These are phyloP conservation scores for Huiozyma sinensis DNA, from an alignment of 805 yeast species.

Conservation along the genomic window DNA sequence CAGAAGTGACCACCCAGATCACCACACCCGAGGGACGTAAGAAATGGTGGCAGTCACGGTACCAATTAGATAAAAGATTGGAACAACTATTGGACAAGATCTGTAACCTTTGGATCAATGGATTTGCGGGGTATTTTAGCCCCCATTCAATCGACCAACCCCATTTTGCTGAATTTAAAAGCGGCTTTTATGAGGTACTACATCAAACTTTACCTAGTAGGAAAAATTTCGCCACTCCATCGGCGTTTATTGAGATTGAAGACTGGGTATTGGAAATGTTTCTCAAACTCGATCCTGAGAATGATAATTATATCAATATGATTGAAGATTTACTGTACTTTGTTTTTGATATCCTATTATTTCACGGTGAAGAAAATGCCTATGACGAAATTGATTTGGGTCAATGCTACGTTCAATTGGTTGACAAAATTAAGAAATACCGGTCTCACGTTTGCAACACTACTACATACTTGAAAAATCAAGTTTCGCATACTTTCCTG, in stretches of 20 bases:
- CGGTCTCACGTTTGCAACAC: background rate
- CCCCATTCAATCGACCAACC: constrained; percentile 21
- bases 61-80: constrained; percentile 47
- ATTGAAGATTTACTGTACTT: constrained; percentile 57
- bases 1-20: constrained; percentile 41
- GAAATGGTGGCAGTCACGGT: constrained; percentile 71
- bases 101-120: constrained; percentile 67
- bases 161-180: constrained; percentile 27
- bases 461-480: background rate
- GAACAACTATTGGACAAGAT: constrained; percentile 42
- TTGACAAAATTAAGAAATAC: constrained; percentile 34
- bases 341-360: constrained; percentile 47
- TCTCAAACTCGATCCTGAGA: constrained; percentile 33
- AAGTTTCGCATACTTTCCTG: constrained; percentile 49
- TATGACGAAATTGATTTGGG: constrained; percentile 58
- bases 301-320: constrained; percentile 22
- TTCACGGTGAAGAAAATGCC: constrained; percentile 54
- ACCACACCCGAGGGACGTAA: constrained; percentile 48
- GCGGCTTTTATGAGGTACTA: constrained; percentile 31
- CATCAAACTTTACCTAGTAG: constrained; percentile 41
- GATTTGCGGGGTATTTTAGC: constrained; percentile 55
- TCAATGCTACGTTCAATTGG: constrained; percentile 41
- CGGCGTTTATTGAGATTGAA: constrained; percentile 29
- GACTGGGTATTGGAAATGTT: constrained; percentile 42
- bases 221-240: constrained; percentile 19